Evolutionary conservation across 2,329 filamentous ascomycete genomes (phyloP).

Genomic region (Cucurbitaria berberidis): DNA sequence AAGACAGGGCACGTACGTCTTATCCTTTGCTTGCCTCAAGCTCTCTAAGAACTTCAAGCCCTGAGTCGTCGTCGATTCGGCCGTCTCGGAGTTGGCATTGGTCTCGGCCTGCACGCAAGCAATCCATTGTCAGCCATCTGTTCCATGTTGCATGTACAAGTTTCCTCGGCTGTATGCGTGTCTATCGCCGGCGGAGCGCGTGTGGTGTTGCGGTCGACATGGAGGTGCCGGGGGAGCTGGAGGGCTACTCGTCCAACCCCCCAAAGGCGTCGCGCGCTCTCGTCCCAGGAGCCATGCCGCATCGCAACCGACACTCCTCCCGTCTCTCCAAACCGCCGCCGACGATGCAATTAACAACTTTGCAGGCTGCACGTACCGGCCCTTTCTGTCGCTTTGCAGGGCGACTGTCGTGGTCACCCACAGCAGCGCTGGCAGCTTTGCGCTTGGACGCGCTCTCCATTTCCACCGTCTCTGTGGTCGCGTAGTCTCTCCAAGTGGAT

Average conservation of each 20-base stretch:
- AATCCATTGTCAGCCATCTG: slow-evolving; percentile 35
- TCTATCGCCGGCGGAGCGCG: slow-evolving; percentile 34
- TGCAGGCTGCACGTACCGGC: slow-evolving; percentile 58
- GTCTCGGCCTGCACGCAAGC: slow-evolving; percentile 35
- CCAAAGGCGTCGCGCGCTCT: slow-evolving; percentile 40
- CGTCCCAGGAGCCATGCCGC: slow-evolving; percentile 37
- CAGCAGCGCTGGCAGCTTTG: slow-evolving; percentile 58
- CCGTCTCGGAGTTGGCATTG: slow-evolving; percentile 58
- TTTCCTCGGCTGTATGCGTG: slow-evolving; percentile 1
- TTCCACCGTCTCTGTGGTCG: slow-evolving; percentile 35
- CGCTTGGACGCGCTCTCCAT: slow-evolving; percentile 61
- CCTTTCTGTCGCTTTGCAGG: slow-evolving; percentile 65
- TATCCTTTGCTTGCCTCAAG: slow-evolving; percentile 78
- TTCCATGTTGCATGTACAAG: slow-evolving; percentile 1
- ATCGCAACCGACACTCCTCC: slow-evolving; percentile 30
- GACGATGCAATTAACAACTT: slow-evolving; percentile 28
- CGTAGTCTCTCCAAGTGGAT: slow-evolving; percentile 33
- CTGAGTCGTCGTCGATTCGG: slow-evolving; percentile 71
- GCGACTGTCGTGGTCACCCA: slow-evolving; percentile 59
- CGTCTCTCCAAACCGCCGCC: slow-evolving; percentile 28
- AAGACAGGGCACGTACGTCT: slow-evolving; percentile 66
- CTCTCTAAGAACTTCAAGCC: slow-evolving; percentile 77
- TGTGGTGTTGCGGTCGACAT: slow-evolving; percentile 34
- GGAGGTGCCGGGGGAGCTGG: slow-evolving; percentile 36
- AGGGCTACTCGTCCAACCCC: slow-evolving; percentile 43